Conservation (phyloP, 1,139 yeast species). For the Pichia sp. region DNA sequence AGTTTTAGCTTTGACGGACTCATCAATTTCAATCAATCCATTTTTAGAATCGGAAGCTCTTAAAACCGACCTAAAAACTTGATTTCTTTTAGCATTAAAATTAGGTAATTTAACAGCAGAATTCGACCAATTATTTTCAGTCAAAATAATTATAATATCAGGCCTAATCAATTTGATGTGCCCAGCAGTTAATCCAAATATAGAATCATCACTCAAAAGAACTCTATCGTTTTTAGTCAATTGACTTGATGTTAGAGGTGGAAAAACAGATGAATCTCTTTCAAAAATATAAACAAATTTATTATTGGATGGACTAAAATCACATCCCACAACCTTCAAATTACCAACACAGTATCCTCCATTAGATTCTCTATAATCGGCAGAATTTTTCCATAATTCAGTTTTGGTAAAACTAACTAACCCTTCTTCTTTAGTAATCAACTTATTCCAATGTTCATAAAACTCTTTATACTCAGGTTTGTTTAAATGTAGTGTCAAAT, state of each 20-base stretch:
- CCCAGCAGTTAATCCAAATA: slow-evolving; percentile 67
- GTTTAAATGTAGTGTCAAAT: slow-evolving; percentile 46
- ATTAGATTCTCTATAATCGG: slow-evolving; percentile 51
- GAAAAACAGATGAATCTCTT: slow-evolving; percentile 26
- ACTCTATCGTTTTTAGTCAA: slow-evolving; percentile 49
- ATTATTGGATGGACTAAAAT: slow-evolving; percentile 24
- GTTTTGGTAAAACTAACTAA: slow-evolving; percentile 45
- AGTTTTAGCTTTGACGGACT: slow-evolving; percentile 10
- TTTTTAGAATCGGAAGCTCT: background rate
- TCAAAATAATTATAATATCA: slow-evolving; percentile 36
- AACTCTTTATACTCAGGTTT: slow-evolving; percentile 42
- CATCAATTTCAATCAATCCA: background rate
- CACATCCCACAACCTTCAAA: slow-evolving; percentile 33
- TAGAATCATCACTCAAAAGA: slow-evolving; percentile 77
- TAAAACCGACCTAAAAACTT: slow-evolving; percentile 42
- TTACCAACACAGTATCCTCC: slow-evolving; percentile 56
- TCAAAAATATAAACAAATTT: slow-evolving; percentile 44
- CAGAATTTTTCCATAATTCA: slow-evolving; percentile 64
- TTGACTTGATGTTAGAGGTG: slow-evolving; percentile 37
- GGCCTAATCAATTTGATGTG: slow-evolving; percentile 40
- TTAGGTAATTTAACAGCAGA: slow-evolving; percentile 36
- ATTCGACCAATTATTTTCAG: slow-evolving; percentile 47
- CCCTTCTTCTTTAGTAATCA: slow-evolving; percentile 72
- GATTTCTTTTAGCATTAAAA: slow-evolving; percentile 41
- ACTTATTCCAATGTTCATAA: slow-evolving; percentile 63